Evolutionary conservation across 371 early-diverging fungal species (phyloP), one percentile per base, ranked within the genome.

Genomic region (Mortierella sp.): DNA sequence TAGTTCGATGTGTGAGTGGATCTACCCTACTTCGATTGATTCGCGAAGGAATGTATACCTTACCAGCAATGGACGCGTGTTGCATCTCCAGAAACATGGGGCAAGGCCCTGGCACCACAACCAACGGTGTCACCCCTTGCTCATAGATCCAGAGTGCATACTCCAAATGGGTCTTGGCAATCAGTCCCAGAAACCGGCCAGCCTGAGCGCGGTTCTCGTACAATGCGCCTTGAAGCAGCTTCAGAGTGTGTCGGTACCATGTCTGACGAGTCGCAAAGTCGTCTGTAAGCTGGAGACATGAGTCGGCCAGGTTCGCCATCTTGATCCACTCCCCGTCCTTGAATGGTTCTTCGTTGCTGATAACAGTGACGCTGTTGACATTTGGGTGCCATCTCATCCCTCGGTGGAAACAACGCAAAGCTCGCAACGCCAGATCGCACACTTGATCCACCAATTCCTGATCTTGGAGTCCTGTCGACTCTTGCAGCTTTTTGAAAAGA

Each of bases 141-240:
- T 75, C 73, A 24, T 79, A 35, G 32, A 83, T 79, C 83, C 79
- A 83, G 2, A 73, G n/a, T 18, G 79, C 79, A 58, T 75, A 78
- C 0, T 29, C 48, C 8, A 79, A 58, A 12, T 79, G 58, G 11
- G 46, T 44, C 18, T 55, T 79, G 24, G 83, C 70, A n/a, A 83
- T 74, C 35, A 18, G 58, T 3, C n/a, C 43, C 44, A 77, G 60
- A 32, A 27, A 48, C 4, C 29, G 29, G 1, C 43, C 10, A 1
- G 49, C 10, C 5, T 54, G 35, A 18, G 43, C 48, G 32, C 41
- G 65, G 41, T 79, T 72, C 58, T 83, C 83, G 10, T 32, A 60
- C 24, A 78, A 18, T 3, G 79, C 79, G 1, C 70, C 76, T 14
- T 38, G 58, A n/a, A 79, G 55, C 24, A 83, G 54, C 10, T 51